Base-by-base conservation (phyloP, 345 rosid species). In the Lenwebbia sp. region DNA sequence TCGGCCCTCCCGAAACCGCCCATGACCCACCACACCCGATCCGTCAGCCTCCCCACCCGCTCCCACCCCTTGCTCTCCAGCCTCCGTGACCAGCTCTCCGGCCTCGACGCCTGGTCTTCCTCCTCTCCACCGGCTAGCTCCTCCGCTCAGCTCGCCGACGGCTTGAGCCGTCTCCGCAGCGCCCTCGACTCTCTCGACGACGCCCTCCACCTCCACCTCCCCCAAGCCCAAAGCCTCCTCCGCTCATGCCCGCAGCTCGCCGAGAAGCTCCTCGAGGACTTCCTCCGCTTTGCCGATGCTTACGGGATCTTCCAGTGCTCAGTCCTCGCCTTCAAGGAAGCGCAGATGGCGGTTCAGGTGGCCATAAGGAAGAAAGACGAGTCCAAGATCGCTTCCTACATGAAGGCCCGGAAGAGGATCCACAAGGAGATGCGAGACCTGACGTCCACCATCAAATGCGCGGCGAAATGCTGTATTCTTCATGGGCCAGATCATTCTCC, bases 41-140 rank as follows among this genome's bases (percentile, higher is more conserved):
- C 96, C 89, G 86, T 94, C 88, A 90, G 92, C 82, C 96, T 94
- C 50, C 95, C 96, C 15, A 89, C 87, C 86, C 86, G 95, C 81
- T 90, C 96, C 21, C 95, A 91, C 85, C 96, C 95, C 50, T 87
- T 93, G 83, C 87, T 94, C 87, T 90, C 92, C 85, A 94, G 89
- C 41, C 87, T 94, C 89, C 83, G 60, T 26, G 87, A 88, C 37
- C 91, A 90, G 44, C 86, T 91, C 89, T 26, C 78, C 28, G 87
- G 87, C 47, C 92, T 93, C 56, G 85, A 84, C 10, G 52, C 65
- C 11, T 90, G 91, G 92, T 86, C 91, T 1, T 83, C 87, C 37
- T 83, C 87, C 37, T 84, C 83, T 50, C 83, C 88, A 41, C 83
- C 86, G 4, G 55, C 58, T 60, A 86, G 89, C 26, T 82, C 93